Conservation (phyloP, 768 basidiomycete genomes). For the Russula virescens region DNA sequence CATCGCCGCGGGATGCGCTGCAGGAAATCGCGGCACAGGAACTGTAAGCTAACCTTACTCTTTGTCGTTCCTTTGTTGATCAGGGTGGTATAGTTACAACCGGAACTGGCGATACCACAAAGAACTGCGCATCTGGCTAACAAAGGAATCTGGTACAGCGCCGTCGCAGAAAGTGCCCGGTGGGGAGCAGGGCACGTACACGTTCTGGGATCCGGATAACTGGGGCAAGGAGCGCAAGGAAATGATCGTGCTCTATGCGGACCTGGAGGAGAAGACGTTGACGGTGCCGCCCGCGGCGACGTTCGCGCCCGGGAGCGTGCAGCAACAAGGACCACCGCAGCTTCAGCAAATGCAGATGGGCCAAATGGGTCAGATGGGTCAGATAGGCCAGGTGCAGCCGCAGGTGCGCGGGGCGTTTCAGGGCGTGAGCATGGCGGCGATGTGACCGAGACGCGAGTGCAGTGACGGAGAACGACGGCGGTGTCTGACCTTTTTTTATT, state of each 20-base stretch:
- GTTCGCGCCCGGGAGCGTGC: conserved; percentile 8
- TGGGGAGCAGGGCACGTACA: conserved; percentile 67
- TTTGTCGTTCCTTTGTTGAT: neutral
- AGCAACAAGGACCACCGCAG: conserved; percentile 8
- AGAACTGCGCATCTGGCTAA: conserved; percentile 74
- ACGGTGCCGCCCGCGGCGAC: conserved; percentile 18
- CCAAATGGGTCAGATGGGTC: conserved; percentile 10
- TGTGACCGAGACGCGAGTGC: conserved; percentile 4
- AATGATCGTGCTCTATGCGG: conserved; percentile 27
- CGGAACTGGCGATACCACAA: conserved; percentile 96
- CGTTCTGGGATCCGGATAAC: conserved; percentile 37
- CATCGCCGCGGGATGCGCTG: conserved; percentile 79
- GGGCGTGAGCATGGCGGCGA: conserved; percentile 25
- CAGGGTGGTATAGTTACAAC: conserved; percentile 54
- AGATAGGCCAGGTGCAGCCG: conserved; percentile 18
- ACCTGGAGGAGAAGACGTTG: conserved; percentile 27
- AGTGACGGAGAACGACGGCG: neutral
- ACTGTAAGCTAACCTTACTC: conserved; percentile 44
- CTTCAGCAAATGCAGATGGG: conserved; percentile 21
- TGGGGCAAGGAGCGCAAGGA: conserved; percentile 31
- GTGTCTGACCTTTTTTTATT: conserved; percentile 1
- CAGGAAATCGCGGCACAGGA: conserved; percentile 93
- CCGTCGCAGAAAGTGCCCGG: conserved; percentile 71
- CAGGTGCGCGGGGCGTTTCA: conserved; percentile 25
- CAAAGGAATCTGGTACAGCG: conserved; percentile 74